These are phyloP conservation scores for Colletotrichum sp. DNA, from an alignment of 2,329 filamentous ascomycete species.

Conservation along the genomic window DNA sequence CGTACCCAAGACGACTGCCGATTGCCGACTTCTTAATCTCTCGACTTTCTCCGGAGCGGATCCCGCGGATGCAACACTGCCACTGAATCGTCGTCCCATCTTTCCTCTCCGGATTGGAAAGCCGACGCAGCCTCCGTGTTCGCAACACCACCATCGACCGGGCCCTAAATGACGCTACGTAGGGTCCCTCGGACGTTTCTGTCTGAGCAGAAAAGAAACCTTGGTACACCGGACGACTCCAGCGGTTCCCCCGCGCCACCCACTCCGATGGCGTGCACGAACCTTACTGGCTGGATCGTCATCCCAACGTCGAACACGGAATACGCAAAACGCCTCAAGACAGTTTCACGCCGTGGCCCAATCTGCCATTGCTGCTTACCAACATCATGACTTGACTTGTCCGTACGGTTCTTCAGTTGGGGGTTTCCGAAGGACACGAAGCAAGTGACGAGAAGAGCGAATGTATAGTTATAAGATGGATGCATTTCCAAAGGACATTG, in stretches of 20 bases:
- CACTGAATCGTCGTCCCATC: background rate
- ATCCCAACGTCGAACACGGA: background rate
- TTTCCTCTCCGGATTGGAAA: background rate
- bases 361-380: background rate
- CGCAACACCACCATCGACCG: background rate
- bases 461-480: background rate
- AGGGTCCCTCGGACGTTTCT: background rate
- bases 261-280: background rate
- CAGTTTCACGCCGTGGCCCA: background rate
- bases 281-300: background rate
- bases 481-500: background rate
- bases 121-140: background rate
- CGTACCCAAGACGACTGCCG: background rate
- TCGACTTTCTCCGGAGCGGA: background rate
- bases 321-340: background rate
- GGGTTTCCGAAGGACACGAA: background rate
- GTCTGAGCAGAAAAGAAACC: background rate
- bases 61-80: background rate
- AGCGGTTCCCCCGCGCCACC: background rate
- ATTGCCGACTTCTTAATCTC: background rate
- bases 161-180: background rate
- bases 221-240: constrained; percentile 6
- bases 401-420: background rate
- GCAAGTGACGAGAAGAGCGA: background rate
- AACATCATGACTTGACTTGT: background rate